These are phyloP conservation scores for Abortiporus biennis DNA, from an alignment of 1,284 basidiomycete species.

Conservation along the genomic window DNA sequence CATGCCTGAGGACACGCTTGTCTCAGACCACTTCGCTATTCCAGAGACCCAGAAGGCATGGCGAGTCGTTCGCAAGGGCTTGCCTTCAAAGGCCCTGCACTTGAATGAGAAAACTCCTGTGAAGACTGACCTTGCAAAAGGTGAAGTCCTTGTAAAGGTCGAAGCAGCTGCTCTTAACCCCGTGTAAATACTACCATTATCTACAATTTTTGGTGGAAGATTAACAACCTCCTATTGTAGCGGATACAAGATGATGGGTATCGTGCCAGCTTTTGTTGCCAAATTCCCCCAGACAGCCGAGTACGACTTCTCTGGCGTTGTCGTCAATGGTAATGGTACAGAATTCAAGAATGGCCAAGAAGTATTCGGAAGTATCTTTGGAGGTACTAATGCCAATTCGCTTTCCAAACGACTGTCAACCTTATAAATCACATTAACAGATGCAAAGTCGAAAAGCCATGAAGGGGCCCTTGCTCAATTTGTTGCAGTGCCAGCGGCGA, in stretches of 20 bases:
- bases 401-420: neutral
- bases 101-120: constrained; percentile 41
- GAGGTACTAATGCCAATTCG: constrained; percentile 23
- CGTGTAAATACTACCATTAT: constrained; percentile 34
- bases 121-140: constrained; percentile 33
- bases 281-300: constrained; percentile 49
- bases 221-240: constrained; percentile 21
- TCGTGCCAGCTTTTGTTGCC: constrained; percentile 42
- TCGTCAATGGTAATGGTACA: constrained; percentile 48
- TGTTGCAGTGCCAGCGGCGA: constrained; percentile 32
- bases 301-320: constrained; percentile 54
- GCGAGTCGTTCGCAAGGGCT: constrained; percentile 25
- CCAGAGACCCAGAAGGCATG: constrained; percentile 27
- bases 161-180: constrained; percentile 66
- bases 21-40: constrained; percentile 1
- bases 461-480: constrained; percentile 56
- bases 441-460: constrained; percentile 25
- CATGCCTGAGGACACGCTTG: neutral
- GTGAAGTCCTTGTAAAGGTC: constrained; percentile 55
- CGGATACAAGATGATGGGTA: constrained; percentile 52
- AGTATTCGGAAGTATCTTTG: constrained; percentile 48
- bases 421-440: neutral
- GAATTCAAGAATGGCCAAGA: constrained; percentile 49
- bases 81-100: constrained; percentile 39
- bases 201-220: constrained; percentile 2